These are phyloP conservation scores for Aristolochia fimbriata DNA, from an alignment of 164 flowering plant species.

Conservation along the genomic window DNA sequence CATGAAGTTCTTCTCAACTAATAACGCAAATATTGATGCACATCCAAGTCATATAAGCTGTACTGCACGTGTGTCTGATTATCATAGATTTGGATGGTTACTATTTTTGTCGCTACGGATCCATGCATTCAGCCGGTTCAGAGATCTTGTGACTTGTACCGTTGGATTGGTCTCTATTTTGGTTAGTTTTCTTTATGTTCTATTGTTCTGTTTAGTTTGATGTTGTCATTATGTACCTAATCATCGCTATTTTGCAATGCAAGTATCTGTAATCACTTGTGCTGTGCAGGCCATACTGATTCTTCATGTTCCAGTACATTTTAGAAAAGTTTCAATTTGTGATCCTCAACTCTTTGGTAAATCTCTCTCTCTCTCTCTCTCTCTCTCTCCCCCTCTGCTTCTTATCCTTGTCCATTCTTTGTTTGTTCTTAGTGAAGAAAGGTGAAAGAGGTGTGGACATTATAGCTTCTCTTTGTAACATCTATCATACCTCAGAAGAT, in stretches of 20 bases:
- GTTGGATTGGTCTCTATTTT: slow-evolving; percentile 78
- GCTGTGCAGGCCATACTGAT: slow-evolving; percentile 70
- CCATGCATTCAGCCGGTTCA: slow-evolving; percentile 80
- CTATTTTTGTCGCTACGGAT: slow-evolving; percentile 82
- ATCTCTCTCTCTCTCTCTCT: neutral
- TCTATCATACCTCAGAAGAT: slow-evolving; percentile 78
- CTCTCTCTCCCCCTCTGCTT: neutral
- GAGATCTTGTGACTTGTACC: slow-evolving; percentile 87
- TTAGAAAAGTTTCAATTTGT: slow-evolving; percentile 51
- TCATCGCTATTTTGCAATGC: neutral
- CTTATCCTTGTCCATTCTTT: neutral
- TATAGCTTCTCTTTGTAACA: slow-evolving; percentile 75
- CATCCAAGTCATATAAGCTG: slow-evolving; percentile 17
- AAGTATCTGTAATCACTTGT: neutral
- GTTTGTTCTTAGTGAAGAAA: slow-evolving; percentile 50
- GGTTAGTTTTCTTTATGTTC: slow-evolving; percentile 40
- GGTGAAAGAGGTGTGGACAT: slow-evolving; percentile 59
- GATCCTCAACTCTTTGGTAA: slow-evolving; percentile 64
- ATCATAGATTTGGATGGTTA: slow-evolving; percentile 93
- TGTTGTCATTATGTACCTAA: neutral
- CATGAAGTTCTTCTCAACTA: slow-evolving; percentile 47
- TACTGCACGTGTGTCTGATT: slow-evolving; percentile 33
- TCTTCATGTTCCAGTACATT: slow-evolving; percentile 69
- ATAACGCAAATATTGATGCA: slow-evolving; percentile 29
- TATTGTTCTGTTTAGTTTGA: neutral